Evolutionary conservation across 23 red algal species (phyloP).

Genomic region (Gracilaria vermiculophylla): DNA sequence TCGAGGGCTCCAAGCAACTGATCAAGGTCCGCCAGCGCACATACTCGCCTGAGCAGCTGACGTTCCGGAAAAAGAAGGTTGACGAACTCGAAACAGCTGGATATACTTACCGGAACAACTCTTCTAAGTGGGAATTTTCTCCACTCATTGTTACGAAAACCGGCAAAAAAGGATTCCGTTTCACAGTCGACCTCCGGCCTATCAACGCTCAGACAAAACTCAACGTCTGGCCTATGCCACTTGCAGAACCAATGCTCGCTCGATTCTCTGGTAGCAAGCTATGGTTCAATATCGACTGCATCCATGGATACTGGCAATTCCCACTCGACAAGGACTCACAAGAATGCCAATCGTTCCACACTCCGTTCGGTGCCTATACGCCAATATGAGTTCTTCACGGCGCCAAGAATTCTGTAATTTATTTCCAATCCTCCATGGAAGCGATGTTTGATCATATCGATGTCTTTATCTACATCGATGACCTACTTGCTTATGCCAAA

Average conservation of each 20-base stretch:
- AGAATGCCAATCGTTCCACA: constrained; percentile 21
- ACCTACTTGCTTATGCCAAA: constrained; percentile 5
- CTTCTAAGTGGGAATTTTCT: constrained; percentile 30
- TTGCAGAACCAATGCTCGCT: neutral
- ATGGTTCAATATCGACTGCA: constrained; percentile 7
- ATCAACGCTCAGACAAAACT: no score
- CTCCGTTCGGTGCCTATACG: neutral
- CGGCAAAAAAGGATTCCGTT: constrained; percentile 2
- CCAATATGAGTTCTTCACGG: constrained; percentile 20
- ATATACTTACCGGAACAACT: neutral
- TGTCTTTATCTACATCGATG: constrained; percentile 8
- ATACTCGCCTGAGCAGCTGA: neutral
- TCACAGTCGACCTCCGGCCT: constrained; percentile 33
- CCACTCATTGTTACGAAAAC: constrained; percentile 31
- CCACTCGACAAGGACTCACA: neutral
- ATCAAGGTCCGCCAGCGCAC: neutral
- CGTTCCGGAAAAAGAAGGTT: constrained; percentile 1
- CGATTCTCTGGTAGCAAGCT: neutral
- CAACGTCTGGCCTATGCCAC: constrained; percentile 22
- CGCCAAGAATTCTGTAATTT: neutral
- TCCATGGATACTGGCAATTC: constrained; percentile 42
- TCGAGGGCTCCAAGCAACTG: neutral
- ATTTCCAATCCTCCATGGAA: constrained; percentile 15
- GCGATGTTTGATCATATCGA: neutral
- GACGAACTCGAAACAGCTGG: neutral